phyloP scores from a whole-genome alignment of 2,329 filamentous ascomycete species.

The Epicoccum nigrum region DNA sequence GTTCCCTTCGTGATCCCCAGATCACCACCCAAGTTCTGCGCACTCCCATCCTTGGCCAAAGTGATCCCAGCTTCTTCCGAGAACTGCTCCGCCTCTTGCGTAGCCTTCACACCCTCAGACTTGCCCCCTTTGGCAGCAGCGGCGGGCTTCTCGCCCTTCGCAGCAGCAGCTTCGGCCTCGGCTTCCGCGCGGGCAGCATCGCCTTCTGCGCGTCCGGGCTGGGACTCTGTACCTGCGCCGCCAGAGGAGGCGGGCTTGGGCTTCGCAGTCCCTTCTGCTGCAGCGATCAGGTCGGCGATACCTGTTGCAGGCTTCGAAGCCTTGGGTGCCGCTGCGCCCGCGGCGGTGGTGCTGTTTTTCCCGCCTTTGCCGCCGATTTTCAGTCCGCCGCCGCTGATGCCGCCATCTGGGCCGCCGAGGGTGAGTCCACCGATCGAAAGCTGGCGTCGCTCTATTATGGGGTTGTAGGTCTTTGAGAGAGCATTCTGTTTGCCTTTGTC shows the following conservation, averaged over 20 bases:
- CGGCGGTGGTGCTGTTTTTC: constrained; percentile 16
- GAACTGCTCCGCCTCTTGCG: constrained; percentile 39
- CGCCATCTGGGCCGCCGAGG: constrained; percentile 39
- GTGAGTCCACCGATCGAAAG: constrained; percentile 39
- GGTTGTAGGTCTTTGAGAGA: constrained; percentile 11
- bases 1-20: constrained; percentile 41
- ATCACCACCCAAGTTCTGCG: constrained; percentile 40
- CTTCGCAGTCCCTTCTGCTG: not conserved
- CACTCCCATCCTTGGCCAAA: constrained; percentile 29
- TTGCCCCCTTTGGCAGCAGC: constrained; percentile 26
- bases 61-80: constrained; percentile 38
- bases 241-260: constrained; percentile 6
- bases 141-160: constrained; percentile 23
- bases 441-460: not conserved
- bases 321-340: constrained; percentile 4
- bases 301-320: constrained; percentile 8
- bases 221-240: constrained; percentile 22
- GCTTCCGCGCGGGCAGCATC: constrained; percentile 22
- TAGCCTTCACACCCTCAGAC: constrained; percentile 34
- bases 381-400: constrained; percentile 32
- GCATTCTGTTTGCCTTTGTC: not conserved
- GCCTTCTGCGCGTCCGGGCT: constrained; percentile 31
- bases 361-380: constrained; percentile 27
- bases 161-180: constrained; percentile 20
- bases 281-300: constrained; percentile 3